Percentiles rank a stretch among this genome's conserved stretches.
Evolutionary conservation across 192 early-diverging fungal species (phyloP).

Genomic region (Globomyces pollinis-pini): DNA sequence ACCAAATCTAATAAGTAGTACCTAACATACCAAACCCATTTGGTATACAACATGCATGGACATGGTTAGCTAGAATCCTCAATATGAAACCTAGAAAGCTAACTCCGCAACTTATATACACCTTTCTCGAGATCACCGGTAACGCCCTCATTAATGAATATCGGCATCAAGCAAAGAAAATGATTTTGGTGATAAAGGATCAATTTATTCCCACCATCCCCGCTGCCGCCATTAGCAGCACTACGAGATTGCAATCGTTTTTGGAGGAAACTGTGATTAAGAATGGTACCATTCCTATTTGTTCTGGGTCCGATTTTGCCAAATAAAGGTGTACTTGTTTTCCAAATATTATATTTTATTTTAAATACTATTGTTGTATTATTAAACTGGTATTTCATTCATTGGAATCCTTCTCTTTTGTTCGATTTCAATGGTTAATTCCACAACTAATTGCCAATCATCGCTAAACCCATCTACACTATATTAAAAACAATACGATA

Average conservation of each 20-base stretch:
- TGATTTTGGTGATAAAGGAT: conserved; percentile 28
- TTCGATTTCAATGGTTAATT: conserved; percentile 50
- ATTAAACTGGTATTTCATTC: not conserved
- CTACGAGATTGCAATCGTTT: conserved; percentile 32
- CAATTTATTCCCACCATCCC: conserved; percentile 24
- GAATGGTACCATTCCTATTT: conserved; percentile 8
- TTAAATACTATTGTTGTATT: no score
- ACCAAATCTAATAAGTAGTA: conserved; percentile 29
- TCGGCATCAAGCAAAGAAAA: conserved; percentile 36
- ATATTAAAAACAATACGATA: conserved; percentile 3
- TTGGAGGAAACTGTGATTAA: conserved; percentile 28
- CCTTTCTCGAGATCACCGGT: conserved; percentile 56
- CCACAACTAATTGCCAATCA: conserved; percentile 58
- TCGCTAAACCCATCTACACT: conserved; percentile 41
- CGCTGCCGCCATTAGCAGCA: conserved; percentile 18
- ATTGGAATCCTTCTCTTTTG: conserved; percentile 19
- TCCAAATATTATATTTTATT: no score
- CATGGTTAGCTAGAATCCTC: conserved; percentile 60
- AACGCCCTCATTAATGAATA: conserved; percentile 27
- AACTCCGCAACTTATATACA: conserved; percentile 51
- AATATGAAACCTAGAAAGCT: conserved; percentile 62
- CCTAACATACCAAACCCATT: conserved; percentile 27
- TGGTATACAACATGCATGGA: conserved; percentile 57
- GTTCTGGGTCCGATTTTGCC: no score
- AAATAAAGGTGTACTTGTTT: no score